Conservation (phyloP, 2,329 filamentous ascomycete genomes). For the Fusarium staphyleae region DNA sequence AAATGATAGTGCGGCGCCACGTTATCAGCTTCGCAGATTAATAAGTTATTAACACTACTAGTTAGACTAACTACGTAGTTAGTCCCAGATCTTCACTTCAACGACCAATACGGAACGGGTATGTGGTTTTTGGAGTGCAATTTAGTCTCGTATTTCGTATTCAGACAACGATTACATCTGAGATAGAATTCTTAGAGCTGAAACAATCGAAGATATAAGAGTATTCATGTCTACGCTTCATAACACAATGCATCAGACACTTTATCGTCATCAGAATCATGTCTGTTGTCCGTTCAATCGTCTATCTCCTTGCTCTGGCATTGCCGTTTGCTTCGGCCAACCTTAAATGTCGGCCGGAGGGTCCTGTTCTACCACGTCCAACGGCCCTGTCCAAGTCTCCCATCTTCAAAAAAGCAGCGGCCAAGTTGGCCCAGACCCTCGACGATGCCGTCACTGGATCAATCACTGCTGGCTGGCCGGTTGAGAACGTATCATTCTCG, state of each 20-base stretch:
- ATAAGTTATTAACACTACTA: no score
- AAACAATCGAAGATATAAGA: slow-evolving; percentile 2
- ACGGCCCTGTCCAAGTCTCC: slow-evolving; percentile 34
- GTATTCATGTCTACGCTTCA: neutral
- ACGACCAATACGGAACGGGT: neutral
- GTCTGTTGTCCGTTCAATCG: neutral
- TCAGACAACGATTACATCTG: neutral
- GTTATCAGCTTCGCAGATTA: slow-evolving; percentile 19
- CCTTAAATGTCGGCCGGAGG: slow-evolving; percentile 43
- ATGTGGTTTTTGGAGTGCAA: neutral
- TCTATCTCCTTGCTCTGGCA: neutral
- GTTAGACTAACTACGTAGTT: no score
- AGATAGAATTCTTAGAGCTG: neutral
- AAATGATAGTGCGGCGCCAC: slow-evolving; percentile 15
- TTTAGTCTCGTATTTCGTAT: slow-evolving; percentile 20
- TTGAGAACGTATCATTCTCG: slow-evolving; percentile 50
- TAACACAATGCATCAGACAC: neutral
- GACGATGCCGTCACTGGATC: slow-evolving; percentile 43
- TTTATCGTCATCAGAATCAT: slow-evolving; percentile 1
- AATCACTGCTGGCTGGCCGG: slow-evolving; percentile 47
- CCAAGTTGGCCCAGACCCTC: slow-evolving; percentile 41
- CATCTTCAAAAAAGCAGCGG: slow-evolving; percentile 40
- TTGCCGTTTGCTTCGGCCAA: neutral
- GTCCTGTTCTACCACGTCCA: slow-evolving; percentile 45
- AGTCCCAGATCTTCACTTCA: slow-evolving; percentile 1